These are phyloP conservation scores for Diaporthe citriasiana DNA, from an alignment of 2,329 filamentous ascomycete genomes.

Conservation along the genomic window DNA sequence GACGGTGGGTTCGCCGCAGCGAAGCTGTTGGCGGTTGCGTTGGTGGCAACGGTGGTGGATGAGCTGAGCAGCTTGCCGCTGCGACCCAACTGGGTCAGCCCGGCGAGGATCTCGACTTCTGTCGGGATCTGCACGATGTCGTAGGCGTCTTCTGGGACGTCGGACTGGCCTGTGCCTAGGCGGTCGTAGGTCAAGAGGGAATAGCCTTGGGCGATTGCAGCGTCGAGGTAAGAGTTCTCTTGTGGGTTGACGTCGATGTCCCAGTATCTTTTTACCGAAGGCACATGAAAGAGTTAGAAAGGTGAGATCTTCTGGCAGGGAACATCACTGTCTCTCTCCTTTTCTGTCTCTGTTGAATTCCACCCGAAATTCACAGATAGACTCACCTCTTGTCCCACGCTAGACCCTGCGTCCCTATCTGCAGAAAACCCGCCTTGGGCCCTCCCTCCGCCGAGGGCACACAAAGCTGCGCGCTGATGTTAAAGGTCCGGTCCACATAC, in stretches of 20 bases:
- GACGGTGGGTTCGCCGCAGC: conserved; percentile 45
- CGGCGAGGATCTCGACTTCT: conserved; percentile 55
- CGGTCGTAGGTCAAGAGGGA: conserved; percentile 57
- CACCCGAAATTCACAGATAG: background rate
- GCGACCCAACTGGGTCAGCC: conserved; percentile 54
- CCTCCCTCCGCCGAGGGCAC: conserved; percentile 41
- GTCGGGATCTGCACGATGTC: conserved; percentile 55
- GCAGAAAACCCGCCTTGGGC: conserved; percentile 48
- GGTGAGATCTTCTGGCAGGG: background rate
- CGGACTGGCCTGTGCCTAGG: conserved; percentile 54
- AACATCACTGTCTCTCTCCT: background rate
- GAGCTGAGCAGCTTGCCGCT: conserved; percentile 50
- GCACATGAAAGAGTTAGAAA: background rate
- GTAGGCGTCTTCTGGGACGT: conserved; percentile 54
- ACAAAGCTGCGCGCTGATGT: conserved; percentile 47
- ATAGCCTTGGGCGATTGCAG: conserved; percentile 53
- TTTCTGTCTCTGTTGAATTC: background rate
- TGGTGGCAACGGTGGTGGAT: conserved; percentile 41
- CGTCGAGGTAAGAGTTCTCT: conserved; percentile 55
- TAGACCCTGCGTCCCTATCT: conserved; percentile 59
- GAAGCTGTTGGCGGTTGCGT: conserved; percentile 43
- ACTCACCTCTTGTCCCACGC: conserved; percentile 63
- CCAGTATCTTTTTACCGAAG: conserved; percentile 50
- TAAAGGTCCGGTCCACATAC: conserved; percentile 43
- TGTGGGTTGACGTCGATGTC: conserved; percentile 49